Percentiles rank a stretch among this genome's conserved stretches.
These are phyloP conservation scores for Cryptococcus wingfieldii DNA, from an alignment of 1,284 basidiomycete species.

Conservation along the genomic window DNA sequence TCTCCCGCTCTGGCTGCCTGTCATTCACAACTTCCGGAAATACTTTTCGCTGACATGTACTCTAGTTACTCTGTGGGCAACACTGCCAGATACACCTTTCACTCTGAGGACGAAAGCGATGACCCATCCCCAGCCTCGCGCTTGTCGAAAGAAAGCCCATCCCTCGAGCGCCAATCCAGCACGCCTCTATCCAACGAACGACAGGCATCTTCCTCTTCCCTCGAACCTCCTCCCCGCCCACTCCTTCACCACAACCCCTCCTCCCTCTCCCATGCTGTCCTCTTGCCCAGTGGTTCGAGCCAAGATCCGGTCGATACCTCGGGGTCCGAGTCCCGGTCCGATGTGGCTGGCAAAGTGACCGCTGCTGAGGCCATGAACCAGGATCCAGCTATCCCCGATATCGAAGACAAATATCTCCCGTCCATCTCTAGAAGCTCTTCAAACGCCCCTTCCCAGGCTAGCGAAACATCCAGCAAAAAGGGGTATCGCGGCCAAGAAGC, in stretches of 20 bases:
- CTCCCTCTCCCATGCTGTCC: not conserved
- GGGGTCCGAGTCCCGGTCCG: not conserved
- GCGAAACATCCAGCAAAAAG: not conserved
- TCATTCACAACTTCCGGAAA: too few species aligned
- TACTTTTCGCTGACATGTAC: not conserved
- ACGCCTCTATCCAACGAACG: too few species aligned
- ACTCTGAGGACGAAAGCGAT: too few species aligned
- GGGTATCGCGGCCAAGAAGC: slow-evolving; percentile 3
- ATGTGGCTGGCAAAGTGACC: not conserved
- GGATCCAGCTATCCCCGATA: slow-evolving; percentile 38
- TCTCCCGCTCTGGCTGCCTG: too few species aligned
- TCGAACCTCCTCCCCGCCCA: not conserved
- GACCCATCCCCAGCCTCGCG: too few species aligned
- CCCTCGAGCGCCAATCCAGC: too few species aligned
- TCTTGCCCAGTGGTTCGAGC: not conserved
- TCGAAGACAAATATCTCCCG: slow-evolving; percentile 6
- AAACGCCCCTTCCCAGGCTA: too few species aligned
- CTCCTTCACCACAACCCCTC: not conserved
- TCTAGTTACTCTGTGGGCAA: not conserved
- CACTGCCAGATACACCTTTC: too few species aligned
- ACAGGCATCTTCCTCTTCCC: not conserved
- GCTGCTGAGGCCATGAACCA: slow-evolving; percentile 24
- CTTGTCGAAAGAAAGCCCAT: too few species aligned
- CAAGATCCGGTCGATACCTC: not conserved
- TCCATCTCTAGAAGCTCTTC: not conserved